Conservation (phyloP, 768 basidiomycete species). For the Podaxis sp. region DNA sequence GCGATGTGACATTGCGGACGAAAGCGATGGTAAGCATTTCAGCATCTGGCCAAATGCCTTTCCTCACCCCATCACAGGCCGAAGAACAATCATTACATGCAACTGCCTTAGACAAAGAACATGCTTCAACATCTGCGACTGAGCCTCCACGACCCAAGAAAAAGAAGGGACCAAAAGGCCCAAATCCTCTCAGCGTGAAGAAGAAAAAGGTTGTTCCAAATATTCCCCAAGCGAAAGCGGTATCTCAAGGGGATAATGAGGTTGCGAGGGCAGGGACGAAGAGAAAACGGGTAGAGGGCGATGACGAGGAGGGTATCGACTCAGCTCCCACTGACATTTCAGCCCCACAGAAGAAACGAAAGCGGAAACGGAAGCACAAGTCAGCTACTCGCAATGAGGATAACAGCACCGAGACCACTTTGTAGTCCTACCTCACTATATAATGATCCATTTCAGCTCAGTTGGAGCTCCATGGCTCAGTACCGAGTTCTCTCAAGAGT, state of each 20-base stretch:
- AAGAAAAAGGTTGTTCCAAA: constrained; percentile 58
- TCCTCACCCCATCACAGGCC: constrained; percentile 36
- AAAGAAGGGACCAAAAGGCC: constrained; percentile 76
- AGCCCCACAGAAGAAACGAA: constrained; percentile 15
- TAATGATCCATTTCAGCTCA: no score
- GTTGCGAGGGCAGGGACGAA: constrained; percentile 22
- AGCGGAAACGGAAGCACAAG: constrained; percentile 22
- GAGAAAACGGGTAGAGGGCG: constrained; percentile 23
- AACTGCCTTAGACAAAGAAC: constrained; percentile 43
- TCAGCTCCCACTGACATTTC: not conserved
- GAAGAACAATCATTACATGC: constrained; percentile 63
- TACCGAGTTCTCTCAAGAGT: no score
- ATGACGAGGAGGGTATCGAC: constrained; percentile 15
- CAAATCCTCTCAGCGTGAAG: constrained; percentile 91
- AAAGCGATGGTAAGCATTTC: constrained; percentile 56
- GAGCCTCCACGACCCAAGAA: constrained; percentile 45
- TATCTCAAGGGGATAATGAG: constrained; percentile 18
- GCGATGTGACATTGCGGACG: constrained; percentile 65
- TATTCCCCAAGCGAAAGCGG: constrained; percentile 34
- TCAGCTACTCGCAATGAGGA: not conserved
- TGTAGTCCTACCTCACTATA: no score
- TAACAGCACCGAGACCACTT: not conserved
- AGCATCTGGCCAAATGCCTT: not conserved
- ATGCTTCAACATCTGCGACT: constrained; percentile 33
- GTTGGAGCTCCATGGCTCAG: no score